Evolutionary conservation across 768 basidiomycete species (phyloP).

Genomic region (Psilocybe azurescens): DNA sequence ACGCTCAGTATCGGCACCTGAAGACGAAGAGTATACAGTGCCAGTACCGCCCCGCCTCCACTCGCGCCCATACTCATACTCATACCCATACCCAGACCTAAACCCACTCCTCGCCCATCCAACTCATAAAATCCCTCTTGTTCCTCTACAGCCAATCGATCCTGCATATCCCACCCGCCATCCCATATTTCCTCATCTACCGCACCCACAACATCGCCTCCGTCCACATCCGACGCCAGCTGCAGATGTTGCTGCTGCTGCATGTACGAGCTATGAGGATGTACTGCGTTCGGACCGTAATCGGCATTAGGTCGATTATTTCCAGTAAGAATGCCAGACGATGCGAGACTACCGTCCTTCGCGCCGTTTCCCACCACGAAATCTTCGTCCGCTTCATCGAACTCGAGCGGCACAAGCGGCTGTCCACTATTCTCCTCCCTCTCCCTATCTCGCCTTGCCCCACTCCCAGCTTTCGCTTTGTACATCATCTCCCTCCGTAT

Average conservation of each 20-base stretch:
- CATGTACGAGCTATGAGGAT: constrained; percentile 12
- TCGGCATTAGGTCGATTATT: not conserved
- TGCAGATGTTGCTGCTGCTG: constrained; percentile 27
- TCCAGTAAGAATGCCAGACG: not conserved
- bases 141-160: constrained; percentile 22
- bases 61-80: not conserved
- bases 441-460: not conserved
- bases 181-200: constrained; percentile 37
- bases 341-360: constrained; percentile 18
- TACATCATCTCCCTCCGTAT: constrained; percentile 67
- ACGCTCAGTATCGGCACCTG: no score
- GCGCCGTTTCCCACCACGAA: constrained; percentile 38
- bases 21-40: no score
- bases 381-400: constrained; percentile 75
- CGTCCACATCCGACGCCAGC: constrained; percentile 30
- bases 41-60: no score
- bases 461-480: constrained; percentile 48
- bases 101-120: not conserved
- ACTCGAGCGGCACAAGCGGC: constrained; percentile 54
- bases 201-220: constrained; percentile 36
- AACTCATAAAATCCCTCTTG: not conserved
- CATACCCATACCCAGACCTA: not conserved
- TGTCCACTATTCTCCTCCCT: constrained; percentile 23
- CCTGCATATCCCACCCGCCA: constrained; percentile 49
- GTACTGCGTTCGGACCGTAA: no score